These are phyloP conservation scores for Daucus carota DNA, from an alignment of 129 eudicot species.

Conservation along the genomic window DNA sequence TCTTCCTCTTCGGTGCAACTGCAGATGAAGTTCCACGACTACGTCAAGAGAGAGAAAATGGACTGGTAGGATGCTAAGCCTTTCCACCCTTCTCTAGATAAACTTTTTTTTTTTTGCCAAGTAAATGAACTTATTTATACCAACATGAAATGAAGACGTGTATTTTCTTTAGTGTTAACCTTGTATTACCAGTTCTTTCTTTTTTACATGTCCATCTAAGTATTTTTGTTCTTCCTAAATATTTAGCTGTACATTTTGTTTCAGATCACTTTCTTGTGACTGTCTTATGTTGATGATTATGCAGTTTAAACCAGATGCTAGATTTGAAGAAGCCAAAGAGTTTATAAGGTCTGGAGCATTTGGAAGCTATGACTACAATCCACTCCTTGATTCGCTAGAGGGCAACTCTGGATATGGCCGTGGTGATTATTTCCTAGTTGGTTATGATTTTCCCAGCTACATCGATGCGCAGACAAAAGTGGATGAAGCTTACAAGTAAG, in stretches of 20 bases:
- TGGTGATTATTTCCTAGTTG: constrained; percentile 95
- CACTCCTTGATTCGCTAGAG: constrained; percentile 91
- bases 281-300: constrained; percentile 16
- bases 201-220: neutral
- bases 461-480: constrained; percentile 78
- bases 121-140: neutral
- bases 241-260: neutral
- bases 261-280: neutral
- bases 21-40: constrained; percentile 90
- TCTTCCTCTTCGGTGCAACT: constrained; percentile 96
- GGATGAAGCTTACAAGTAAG: constrained; percentile 97
- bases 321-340: constrained; percentile 92
- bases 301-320: constrained; percentile 95
- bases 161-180: no score
- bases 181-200: neutral
- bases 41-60: constrained; percentile 86
- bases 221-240: neutral
- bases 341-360: constrained; percentile 92
- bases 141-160: neutral
- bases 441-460: constrained; percentile 92
- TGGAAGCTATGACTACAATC: constrained; percentile 94
- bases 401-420: constrained; percentile 96
- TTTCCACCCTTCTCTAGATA: neutral
- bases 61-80: constrained; percentile 45
- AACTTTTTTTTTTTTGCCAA: neutral